A percentile compares a stretch with the other conserved stretches of the same genome.
phyloP scores from a whole-genome alignment of 495 filamentous ascomycete species.

The Daldinia caldariorum region DNA sequence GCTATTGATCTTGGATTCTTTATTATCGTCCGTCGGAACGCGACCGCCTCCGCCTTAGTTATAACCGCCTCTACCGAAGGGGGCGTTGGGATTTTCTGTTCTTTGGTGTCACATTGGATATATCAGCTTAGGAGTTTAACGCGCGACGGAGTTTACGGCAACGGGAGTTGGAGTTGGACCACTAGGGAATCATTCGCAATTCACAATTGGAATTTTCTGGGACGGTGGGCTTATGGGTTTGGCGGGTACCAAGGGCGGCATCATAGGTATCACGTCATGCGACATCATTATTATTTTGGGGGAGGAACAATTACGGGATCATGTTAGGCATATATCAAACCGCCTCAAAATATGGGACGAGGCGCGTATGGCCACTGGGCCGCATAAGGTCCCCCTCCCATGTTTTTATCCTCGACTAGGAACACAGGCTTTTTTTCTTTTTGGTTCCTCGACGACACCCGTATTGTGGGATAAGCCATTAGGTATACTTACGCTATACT shows the following conservation, averaged over 20 bases:
- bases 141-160: constrained; percentile 47
- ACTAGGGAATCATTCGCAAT: constrained; percentile 30
- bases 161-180: constrained; percentile 16
- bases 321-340: constrained; percentile 2
- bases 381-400: neutral
- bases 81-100: constrained; percentile 34
- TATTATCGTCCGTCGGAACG: constrained; percentile 15
- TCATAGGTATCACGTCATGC: neutral
- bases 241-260: constrained; percentile 5
- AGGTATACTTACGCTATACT: neutral
- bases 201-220: constrained; percentile 12
- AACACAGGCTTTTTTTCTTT: neutral
- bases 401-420: constrained; percentile 1
- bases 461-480: neutral
- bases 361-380: neutral
- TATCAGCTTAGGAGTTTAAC: constrained; percentile 51
- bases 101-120: constrained; percentile 42
- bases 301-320: constrained; percentile 15
- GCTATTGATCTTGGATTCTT: constrained; percentile 41
- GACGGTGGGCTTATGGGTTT: neutral
- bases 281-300: constrained; percentile 2
- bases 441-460: neutral
- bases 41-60: constrained; percentile 17
- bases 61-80: neutral
- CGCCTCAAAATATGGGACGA: constrained; percentile 1